These are phyloP conservation scores for Crucihimalaya himalaica DNA, from an alignment of 345 rosid species.

Conservation along the genomic window DNA sequence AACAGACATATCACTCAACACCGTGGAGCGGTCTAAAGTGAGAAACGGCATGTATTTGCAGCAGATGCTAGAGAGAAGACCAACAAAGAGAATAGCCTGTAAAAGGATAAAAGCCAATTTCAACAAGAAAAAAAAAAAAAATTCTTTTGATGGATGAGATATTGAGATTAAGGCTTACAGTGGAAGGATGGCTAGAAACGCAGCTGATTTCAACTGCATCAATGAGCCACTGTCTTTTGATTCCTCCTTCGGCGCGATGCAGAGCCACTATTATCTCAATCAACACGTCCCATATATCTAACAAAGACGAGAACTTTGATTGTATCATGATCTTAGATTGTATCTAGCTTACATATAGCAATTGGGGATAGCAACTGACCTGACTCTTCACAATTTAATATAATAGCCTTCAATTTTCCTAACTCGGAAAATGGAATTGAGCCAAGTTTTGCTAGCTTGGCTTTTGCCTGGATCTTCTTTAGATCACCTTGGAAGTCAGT, in stretches of 20 bases:
- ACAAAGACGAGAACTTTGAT: conserved; percentile 17
- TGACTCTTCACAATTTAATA: conserved; percentile 56
- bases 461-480: conserved; percentile 74
- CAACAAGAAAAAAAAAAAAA: not conserved
- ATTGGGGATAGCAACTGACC: conserved; percentile 54
- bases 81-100: conserved; percentile 71
- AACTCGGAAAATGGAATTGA: conserved; percentile 62
- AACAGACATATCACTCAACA: conserved; percentile 70
- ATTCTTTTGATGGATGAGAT: conserved; percentile 7
- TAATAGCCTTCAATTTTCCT: conserved; percentile 57
- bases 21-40: conserved; percentile 54
- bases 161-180: conserved; percentile 48
- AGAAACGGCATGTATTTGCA: conserved; percentile 89
- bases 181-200: conserved; percentile 71
- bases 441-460: conserved; percentile 64
- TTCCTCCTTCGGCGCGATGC: conserved; percentile 63
- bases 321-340: conserved; percentile 8
- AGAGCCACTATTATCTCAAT: conserved; percentile 72
- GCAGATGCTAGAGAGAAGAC: conserved; percentile 78
- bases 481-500: conserved; percentile 39
- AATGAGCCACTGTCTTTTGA: conserved; percentile 82
- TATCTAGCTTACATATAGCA: conserved; percentile 5
- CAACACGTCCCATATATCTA: conserved; percentile 77
- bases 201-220: conserved; percentile 89
- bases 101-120: conserved; percentile 4